Percentiles rank a stretch among this genome's conserved stretches.
These are phyloP conservation scores for Hymenotorrendiella dingleyae DNA, from an alignment of 2,329 filamentous ascomycete species.

Conservation along the genomic window DNA sequence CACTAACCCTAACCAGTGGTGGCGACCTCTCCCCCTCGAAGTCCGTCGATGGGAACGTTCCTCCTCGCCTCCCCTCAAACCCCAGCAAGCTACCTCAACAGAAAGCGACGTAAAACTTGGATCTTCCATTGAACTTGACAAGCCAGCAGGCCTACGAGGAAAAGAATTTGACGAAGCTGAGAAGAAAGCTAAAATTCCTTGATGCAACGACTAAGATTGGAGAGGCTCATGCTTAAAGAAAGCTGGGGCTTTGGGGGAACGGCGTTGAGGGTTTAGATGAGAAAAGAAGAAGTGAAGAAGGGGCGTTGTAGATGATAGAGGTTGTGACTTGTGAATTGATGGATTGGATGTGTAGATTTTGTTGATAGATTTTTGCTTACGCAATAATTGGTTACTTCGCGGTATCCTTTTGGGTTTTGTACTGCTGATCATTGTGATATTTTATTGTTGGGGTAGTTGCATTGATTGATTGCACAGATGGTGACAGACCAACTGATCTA, in stretches of 20 bases:
- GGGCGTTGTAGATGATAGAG: too few relatives aligned
- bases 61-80: neutral
- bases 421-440: too few relatives aligned
- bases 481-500: too few relatives aligned
- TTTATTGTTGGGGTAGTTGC: too few relatives aligned
- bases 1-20: slow-evolving; percentile 55
- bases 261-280: slow-evolving; percentile 34
- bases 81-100: slow-evolving; percentile 31
- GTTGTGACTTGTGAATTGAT: too few relatives aligned
- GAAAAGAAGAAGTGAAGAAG: slow-evolving; percentile 19
- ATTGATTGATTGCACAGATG: too few relatives aligned
- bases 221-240: slow-evolving; percentile 47
- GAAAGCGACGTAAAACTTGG: slow-evolving; percentile 37
- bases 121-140: slow-evolving; percentile 36
- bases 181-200: slow-evolving; percentile 14
- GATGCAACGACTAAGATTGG: slow-evolving; percentile 45
- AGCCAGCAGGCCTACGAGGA: slow-evolving; percentile 36
- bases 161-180: slow-evolving; percentile 21
- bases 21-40: slow-evolving; percentile 58
- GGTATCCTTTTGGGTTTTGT: too few relatives aligned
- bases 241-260: slow-evolving; percentile 46
- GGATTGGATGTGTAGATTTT: too few relatives aligned
- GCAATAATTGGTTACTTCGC: too few relatives aligned
- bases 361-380: too few relatives aligned
- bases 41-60: slow-evolving; percentile 61